phyloP scores from a whole-genome alignment of 1,284 basidiomycete genomes.

The Psilocybe mexicana region DNA sequence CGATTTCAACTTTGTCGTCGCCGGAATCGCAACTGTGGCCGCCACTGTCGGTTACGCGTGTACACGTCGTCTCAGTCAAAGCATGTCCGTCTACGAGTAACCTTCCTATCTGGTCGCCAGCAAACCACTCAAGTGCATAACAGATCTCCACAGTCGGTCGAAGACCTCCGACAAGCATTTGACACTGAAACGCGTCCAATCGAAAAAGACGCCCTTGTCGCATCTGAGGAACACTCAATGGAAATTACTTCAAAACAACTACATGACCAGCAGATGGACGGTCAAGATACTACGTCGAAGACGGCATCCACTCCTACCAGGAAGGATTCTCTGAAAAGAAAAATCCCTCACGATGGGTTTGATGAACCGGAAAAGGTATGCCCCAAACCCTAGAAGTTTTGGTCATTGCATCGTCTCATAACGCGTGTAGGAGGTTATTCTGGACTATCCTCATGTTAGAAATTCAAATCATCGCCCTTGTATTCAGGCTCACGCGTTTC shows the following conservation, averaged over 20 bases:
- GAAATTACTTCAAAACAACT: neutral
- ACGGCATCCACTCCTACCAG: neutral
- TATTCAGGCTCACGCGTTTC: neutral
- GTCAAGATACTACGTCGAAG: neutral
- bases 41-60: constrained; percentile 59
- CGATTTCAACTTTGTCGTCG: constrained; percentile 51
- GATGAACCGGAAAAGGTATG: constrained; percentile 29
- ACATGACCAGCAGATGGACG: neutral
- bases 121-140: neutral
- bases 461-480: neutral
- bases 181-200: neutral
- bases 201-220: neutral
- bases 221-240: neutral
- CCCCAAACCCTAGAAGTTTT: neutral
- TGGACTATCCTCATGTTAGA: constrained; percentile 14
- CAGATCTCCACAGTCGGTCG: constrained; percentile 5
- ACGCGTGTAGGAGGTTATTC: constrained; percentile 5
- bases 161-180: neutral
- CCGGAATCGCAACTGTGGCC: constrained; percentile 56
- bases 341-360: constrained; percentile 34
- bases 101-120: neutral
- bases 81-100: constrained; percentile 26
- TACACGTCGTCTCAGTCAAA: constrained; percentile 38
- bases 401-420: neutral
- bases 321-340: constrained; percentile 32